Evolutionary conservation across 805 yeast genomes (phyloP).

Genomic region (Myxozyma nipponensis): DNA sequence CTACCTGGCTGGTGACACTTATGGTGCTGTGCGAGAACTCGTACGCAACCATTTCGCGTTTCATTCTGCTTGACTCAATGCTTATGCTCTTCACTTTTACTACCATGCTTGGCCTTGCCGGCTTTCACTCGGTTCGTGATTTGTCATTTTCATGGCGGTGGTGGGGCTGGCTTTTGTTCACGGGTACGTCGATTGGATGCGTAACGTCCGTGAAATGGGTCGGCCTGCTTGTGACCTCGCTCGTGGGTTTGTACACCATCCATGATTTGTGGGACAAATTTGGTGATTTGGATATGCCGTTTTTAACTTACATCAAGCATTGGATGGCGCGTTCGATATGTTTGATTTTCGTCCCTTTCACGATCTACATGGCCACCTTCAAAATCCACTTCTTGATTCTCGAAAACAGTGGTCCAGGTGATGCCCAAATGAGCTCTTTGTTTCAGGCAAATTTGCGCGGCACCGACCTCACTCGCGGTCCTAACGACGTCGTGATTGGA

Average conservation of each 20-base stretch:
- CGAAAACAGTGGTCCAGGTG: conserved; percentile 85
- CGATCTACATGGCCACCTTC: conserved; percentile 68
- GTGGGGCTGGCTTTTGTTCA: conserved; percentile 88
- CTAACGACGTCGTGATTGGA: conserved; percentile 60
- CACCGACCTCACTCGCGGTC: conserved; percentile 60
- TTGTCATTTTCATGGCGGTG: conserved; percentile 71
- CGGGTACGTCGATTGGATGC: conserved; percentile 86
- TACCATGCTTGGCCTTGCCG: conserved; percentile 68
- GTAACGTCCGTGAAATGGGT: conserved; percentile 89
- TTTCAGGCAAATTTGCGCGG: conserved; percentile 83
- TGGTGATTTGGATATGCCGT: conserved; percentile 51
- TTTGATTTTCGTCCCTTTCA: conserved; percentile 67
- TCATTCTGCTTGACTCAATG: conserved; percentile 89
- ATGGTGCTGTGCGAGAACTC: conserved; percentile 65
- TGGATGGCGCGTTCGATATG: conserved; percentile 67
- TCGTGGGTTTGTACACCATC: conserved; percentile 86
- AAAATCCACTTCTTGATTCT: conserved; percentile 75
- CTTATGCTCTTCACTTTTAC: conserved; percentile 81
- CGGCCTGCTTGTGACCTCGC: conserved; percentile 81
- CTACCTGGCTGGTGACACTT: conserved; percentile 73
- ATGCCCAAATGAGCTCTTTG: conserved; percentile 81
- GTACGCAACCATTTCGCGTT: conserved; percentile 79
- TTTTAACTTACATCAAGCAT: conserved; percentile 44
- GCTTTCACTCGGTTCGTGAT: conserved; percentile 60
- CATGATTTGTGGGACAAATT: conserved; percentile 82